Evolutionary conservation across 2,329 filamentous ascomycete species (phyloP).

Genomic region (Huntiella bhutanensis): DNA sequence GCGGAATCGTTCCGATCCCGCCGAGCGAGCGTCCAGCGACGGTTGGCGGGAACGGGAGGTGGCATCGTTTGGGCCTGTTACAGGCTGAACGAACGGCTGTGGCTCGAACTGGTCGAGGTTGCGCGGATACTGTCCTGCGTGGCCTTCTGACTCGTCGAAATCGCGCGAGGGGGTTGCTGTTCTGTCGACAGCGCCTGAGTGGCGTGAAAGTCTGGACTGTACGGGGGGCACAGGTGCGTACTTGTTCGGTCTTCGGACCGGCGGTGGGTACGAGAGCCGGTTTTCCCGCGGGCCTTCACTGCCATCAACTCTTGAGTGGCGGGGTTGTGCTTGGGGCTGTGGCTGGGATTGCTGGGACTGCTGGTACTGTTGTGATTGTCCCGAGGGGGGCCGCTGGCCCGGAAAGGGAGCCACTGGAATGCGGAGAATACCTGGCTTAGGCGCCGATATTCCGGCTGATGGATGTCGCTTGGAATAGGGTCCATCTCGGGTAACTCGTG

Average conservation of each 20-base stretch:
- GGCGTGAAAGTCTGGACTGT: constrained; percentile 11
- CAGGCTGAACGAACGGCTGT: constrained; percentile 11
- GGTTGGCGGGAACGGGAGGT: background rate
- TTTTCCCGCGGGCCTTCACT: background rate
- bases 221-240: constrained; percentile 9
- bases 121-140: constrained; percentile 10
- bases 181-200: constrained; percentile 7
- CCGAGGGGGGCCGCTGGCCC: background rate
- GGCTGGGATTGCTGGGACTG: background rate
- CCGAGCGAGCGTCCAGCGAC: background rate
- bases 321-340: background rate
- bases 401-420: constrained; percentile 2
- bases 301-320: background rate
- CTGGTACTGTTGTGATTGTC: background rate
- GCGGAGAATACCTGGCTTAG: background rate
- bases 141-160: constrained; percentile 4
- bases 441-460: background rate
- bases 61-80: background rate
- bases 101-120: constrained; percentile 8
- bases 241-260: constrained; percentile 7
- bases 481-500: constrained; percentile 8
- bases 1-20: background rate
- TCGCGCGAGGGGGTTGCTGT: background rate
- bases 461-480: background rate
- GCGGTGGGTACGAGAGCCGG: constrained; percentile 7